These are phyloP conservation scores for Psilocybe azurescens DNA, from an alignment of 768 basidiomycete species.

Conservation along the genomic window DNA sequence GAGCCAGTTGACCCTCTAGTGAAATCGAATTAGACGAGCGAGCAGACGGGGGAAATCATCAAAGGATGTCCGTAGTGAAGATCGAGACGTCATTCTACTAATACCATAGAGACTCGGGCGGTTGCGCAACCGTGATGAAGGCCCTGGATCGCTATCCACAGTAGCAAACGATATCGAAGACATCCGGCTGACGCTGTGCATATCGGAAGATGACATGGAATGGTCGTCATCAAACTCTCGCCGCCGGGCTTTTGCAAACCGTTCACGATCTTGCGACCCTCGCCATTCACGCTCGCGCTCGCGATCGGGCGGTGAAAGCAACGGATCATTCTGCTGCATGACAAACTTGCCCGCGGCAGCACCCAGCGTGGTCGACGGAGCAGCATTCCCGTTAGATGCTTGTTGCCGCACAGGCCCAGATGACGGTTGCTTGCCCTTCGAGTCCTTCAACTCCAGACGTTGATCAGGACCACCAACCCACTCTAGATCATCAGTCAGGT, in stretches of 20 bases:
- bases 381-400: slow-evolving; percentile 41
- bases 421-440: slow-evolving; percentile 58
- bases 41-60: slow-evolving; percentile 73
- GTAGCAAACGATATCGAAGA: slow-evolving; percentile 84
- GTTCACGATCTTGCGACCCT: slow-evolving; percentile 52
- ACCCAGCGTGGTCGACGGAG: slow-evolving; percentile 54
- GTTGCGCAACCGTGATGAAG: slow-evolving; percentile 65
- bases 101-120: slow-evolving; percentile 68
- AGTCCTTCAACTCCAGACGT: slow-evolving; percentile 46
- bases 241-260: slow-evolving; percentile 77
- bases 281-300: slow-evolving; percentile 53
- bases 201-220: slow-evolving; percentile 89
- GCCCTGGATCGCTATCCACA: slow-evolving; percentile 88
- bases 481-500: slow-evolving; percentile 59
- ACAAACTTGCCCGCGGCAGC: slow-evolving; percentile 67
- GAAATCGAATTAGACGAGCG: slow-evolving; percentile 84
- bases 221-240: slow-evolving; percentile 90
- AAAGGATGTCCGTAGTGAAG: slow-evolving; percentile 75
- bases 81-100: slow-evolving; percentile 77
- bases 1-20: slow-evolving; percentile 73
- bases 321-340: slow-evolving; percentile 24
- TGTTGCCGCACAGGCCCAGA: slow-evolving; percentile 70
- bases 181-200: slow-evolving; percentile 75
- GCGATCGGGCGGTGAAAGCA: slow-evolving; percentile 31
- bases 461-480: slow-evolving; percentile 60